Evolutionary conservation across 768 basidiomycete species (phyloP).

Genomic region (Hericium coralloides): DNA sequence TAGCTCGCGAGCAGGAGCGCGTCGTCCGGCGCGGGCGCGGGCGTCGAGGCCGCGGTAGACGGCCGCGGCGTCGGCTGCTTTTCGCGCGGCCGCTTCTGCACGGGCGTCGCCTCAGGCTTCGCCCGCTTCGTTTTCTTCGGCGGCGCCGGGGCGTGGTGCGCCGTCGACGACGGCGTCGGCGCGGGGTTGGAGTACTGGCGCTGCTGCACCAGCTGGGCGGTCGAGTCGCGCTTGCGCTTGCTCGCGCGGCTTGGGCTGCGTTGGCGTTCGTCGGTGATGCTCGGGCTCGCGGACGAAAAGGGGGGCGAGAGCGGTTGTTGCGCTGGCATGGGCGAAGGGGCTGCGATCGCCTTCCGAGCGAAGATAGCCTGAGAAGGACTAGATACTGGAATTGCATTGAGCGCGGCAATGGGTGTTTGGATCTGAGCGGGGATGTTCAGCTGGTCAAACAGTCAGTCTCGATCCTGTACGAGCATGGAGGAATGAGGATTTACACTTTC

Average conservation of each 20-base stretch:
- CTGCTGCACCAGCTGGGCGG: neutral
- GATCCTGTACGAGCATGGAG: too few relatives aligned
- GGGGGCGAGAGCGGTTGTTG: neutral
- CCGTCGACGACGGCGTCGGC: neutral
- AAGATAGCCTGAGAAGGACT: too few relatives aligned
- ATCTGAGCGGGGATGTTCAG: too few relatives aligned
- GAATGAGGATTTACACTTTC: slow-evolving; percentile 38
- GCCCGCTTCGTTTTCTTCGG: neutral
- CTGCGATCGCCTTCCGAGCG: too few relatives aligned
- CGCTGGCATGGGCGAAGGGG: neutral
- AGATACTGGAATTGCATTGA: too few relatives aligned
- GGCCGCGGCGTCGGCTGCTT: too few relatives aligned
- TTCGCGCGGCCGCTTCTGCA: too few relatives aligned
- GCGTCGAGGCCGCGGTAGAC: too few relatives aligned
- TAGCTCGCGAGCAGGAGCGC: neutral
- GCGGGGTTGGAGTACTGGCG: too few relatives aligned
- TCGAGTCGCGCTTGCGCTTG: neutral
- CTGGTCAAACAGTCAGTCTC: too few relatives aligned
- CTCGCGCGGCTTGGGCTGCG: neutral
- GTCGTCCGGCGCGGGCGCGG: too few relatives aligned
- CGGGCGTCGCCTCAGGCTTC: neutral
- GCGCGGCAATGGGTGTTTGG: too few relatives aligned
- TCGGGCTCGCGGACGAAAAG: neutral
- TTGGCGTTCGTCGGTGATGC: neutral
- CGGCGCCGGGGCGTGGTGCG: neutral